Evolutionary conservation across 2,329 filamentous ascomycete genomes (phyloP).

Genomic region (Pseudogymnoascus sp.): DNA sequence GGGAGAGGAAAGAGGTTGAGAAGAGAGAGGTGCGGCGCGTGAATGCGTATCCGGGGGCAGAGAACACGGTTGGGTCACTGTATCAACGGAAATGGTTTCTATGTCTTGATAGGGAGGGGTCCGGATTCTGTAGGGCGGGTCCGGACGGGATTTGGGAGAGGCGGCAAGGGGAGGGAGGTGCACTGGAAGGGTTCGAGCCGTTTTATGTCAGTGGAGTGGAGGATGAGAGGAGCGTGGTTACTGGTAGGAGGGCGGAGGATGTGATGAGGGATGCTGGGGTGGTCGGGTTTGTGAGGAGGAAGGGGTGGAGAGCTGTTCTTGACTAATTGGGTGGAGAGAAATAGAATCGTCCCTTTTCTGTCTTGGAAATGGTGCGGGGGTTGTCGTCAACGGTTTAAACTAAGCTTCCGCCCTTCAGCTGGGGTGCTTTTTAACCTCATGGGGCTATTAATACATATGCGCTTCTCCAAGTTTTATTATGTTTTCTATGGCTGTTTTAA

Average conservation of each 20-base stretch:
- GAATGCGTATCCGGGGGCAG: constrained; percentile 60
- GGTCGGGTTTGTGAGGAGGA: constrained; percentile 45
- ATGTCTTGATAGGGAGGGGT: constrained; percentile 50
- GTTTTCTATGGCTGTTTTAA: neutral
- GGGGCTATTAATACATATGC: too few relatives aligned
- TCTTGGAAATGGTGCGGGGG: neutral
- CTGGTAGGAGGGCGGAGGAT: constrained; percentile 50
- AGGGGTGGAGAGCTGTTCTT: constrained; percentile 48
- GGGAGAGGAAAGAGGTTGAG: constrained; percentile 38
- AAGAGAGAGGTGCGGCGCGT: constrained; percentile 47
- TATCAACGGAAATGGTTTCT: constrained; percentile 62
- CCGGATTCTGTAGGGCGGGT: constrained; percentile 43
- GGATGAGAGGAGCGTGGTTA: constrained; percentile 57
- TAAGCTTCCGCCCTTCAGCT: too few relatives aligned
- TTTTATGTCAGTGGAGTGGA: constrained; percentile 56
- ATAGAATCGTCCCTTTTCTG: neutral
- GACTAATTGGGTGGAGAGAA: constrained; percentile 21
- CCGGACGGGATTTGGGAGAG: constrained; percentile 22
- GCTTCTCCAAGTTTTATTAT: too few relatives aligned
- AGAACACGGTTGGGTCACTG: constrained; percentile 57
- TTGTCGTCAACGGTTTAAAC: too few relatives aligned
- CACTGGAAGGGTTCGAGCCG: constrained; percentile 36
- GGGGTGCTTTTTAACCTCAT: too few relatives aligned
- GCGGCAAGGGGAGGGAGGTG: constrained; percentile 12
- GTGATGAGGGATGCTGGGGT: constrained; percentile 56